Base-by-base conservation (phyloP, 2,329 filamentous ascomycete species). In the Cyanodermella asteris region DNA sequence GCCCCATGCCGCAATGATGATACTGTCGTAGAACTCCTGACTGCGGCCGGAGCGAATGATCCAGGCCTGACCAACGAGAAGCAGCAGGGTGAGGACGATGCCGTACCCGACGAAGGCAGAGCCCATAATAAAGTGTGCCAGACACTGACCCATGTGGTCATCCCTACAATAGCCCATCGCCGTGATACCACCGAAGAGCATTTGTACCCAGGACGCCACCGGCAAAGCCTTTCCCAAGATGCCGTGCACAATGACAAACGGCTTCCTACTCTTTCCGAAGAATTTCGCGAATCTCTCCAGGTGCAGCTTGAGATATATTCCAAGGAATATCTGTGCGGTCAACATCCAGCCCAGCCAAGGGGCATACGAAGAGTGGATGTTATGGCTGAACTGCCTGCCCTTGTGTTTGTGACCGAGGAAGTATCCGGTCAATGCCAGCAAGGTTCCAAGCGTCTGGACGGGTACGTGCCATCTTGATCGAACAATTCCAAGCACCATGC, bases 81-180 rank as follows among this genome's bases (percentile, higher is more conserved):
- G 63, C 12, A 93, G 53, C 12, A 94, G 72, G 3, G 77, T 82
- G 35, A 97, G 61, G 18, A 91, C 46, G 27, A 93, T 74, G 15
- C 78, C 87, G 41, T 97, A 97, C 16, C 64, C 87, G 37, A 97
- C 84, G 45, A 97, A 97, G 1, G 84, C 82, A 36, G 76, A 74
- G 22, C 87, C 87, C 87, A 97, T 97, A 48, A 94, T 97, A 49
- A 94, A 97, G 49, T 97, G 87, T 2, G 87, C 87, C 20, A 77
- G 53, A 49, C 87, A 97, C 49, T 97, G 87, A 16, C 82, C 84
- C 2, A 81, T 47, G 43, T 97, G 84, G 29, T 94, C 82, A 27
- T 62, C 80, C 36, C 80, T 75, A 47, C 87, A 97, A 56, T 91
- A 94, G 13, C 87, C 87, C 28, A 91, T 59, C 4, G 76, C 62